These are phyloP conservation scores for Phoma sp. DNA, from an alignment of 2,329 filamentous ascomycete genomes.

Conservation along the genomic window DNA sequence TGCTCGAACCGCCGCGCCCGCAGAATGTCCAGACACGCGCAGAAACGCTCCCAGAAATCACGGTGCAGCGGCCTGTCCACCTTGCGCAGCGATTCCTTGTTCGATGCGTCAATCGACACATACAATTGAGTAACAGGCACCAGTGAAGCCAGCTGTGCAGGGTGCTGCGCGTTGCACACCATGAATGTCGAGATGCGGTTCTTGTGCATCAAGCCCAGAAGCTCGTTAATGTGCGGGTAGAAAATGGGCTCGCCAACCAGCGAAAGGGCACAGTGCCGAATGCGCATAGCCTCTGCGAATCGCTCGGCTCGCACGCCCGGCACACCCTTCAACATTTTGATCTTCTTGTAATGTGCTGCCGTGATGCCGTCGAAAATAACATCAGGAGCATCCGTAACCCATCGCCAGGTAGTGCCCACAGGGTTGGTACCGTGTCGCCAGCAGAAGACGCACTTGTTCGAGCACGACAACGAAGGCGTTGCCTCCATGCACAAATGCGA, in stretches of 20 bases:
- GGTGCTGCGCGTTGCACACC: conserved; percentile 97
- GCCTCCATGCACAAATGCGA: conserved; percentile 99
- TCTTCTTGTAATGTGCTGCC: conserved; percentile 92
- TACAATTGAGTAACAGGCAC: conserved; percentile 93
- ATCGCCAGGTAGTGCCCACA: conserved; percentile 95
- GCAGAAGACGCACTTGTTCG: conserved; percentile 98
- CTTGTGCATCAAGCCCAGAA: conserved; percentile 79
- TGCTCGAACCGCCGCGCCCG: conserved; percentile 82
- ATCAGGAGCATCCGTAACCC: conserved; percentile 90
- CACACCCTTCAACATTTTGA: conserved; percentile 94
- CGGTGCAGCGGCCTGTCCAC: conserved; percentile 93
- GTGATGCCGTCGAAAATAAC: conserved; percentile 91
- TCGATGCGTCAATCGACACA: conserved; percentile 93
- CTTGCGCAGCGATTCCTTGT: conserved; percentile 82
- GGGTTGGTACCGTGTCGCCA: conserved; percentile 98
- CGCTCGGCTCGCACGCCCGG: conserved; percentile 91
- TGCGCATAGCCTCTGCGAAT: conserved; percentile 90
- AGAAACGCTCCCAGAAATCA: conserved; percentile 97
- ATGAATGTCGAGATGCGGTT: conserved; percentile 93
- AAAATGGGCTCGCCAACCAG: conserved; percentile 98
- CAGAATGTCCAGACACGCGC: conserved; percentile 86
- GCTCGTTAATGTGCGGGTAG: conserved; percentile 96
- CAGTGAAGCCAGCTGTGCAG: conserved; percentile 82
- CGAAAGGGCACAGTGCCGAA: conserved; percentile 89
- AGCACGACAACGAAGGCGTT: conserved; percentile 92